Conservation (phyloP, 148 eudicot genomes). For the Persicaria maculosa region DNA sequence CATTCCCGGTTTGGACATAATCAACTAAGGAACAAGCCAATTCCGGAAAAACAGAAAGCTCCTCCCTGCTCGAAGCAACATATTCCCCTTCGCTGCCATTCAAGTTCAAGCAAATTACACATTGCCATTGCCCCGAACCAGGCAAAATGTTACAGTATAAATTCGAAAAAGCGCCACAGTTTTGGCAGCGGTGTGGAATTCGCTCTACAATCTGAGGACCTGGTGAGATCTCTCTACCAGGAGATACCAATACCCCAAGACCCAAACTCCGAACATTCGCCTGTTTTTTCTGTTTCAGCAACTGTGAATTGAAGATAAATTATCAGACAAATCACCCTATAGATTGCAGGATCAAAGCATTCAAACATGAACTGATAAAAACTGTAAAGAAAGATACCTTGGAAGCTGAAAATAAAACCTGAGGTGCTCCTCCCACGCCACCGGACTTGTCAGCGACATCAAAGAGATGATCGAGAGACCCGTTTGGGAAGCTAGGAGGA, state of each 20-base stretch:
- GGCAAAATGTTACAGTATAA: conserved; percentile 71
- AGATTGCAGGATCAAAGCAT: background rate
- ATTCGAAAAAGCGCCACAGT: conserved; percentile 76
- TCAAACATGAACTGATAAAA: background rate
- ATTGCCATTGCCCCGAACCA: conserved; percentile 96
- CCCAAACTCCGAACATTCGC: conserved; percentile 77
- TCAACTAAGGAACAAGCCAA: conserved; percentile 67
- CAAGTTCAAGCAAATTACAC: conserved; percentile 65
- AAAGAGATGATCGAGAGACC: conserved; percentile 26
- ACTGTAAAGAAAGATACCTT: conserved; percentile 37
- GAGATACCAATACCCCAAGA: conserved; percentile 79
- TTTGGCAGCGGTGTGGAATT: conserved; percentile 37
- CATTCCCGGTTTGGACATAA: conserved; percentile 62
- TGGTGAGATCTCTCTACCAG: conserved; percentile 64
- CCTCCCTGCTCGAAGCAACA: conserved; percentile 71
- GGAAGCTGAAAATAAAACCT: conserved; percentile 69
- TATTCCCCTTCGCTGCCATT: conserved; percentile 91
- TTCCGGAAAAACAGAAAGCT: conserved; percentile 71
- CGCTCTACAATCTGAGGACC: conserved; percentile 81
- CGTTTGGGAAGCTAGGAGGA: conserved; percentile 47
- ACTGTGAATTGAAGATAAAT: conserved; percentile 26
- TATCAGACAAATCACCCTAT: background rate
- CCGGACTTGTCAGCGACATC: conserved; percentile 31
- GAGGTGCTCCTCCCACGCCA: conserved; percentile 34
- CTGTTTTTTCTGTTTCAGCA: conserved; percentile 74